Conservation (phyloP, 2,329 filamentous ascomycete species). For the Aspergillus sp. region DNA sequence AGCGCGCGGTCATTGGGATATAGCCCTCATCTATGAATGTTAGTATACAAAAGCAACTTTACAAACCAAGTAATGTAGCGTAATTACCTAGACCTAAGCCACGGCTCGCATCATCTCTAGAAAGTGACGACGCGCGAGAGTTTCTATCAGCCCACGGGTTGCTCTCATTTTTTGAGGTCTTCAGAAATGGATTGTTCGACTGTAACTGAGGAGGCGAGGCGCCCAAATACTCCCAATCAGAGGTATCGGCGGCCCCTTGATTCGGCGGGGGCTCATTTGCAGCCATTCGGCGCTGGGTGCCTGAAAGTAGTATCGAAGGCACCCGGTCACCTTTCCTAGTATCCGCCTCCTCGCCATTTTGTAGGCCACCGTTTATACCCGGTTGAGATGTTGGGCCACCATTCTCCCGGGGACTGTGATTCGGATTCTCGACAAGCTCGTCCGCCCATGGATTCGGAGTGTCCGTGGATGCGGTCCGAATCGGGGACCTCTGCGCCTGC, state of each 20-base stretch:
- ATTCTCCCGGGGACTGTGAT: constrained; percentile 11
- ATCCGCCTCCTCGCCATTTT: constrained; percentile 2
- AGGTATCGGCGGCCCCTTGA: constrained; percentile 9
- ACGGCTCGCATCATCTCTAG: constrained; percentile 24
- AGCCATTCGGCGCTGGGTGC: constrained; percentile 21
- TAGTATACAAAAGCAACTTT: constrained; percentile 9
- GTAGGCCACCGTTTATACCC: background rate
- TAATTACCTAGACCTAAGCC: constrained; percentile 32
- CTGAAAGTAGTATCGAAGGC: constrained; percentile 24
- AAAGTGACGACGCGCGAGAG: constrained; percentile 19
- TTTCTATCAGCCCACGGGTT: constrained; percentile 22
- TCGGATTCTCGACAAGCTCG: constrained; percentile 25
- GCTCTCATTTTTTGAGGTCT: constrained; percentile 24
- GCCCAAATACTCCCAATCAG: constrained; percentile 22
- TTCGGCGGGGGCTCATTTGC: constrained; percentile 23
- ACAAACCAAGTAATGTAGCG: background rate
- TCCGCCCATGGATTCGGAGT: constrained; percentile 34
- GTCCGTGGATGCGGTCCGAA: constrained; percentile 28
- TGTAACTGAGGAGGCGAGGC: constrained; percentile 29
- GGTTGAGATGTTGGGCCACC: constrained; percentile 10
- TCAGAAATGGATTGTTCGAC: constrained; percentile 44
- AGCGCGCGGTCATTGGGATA: constrained; percentile 41
- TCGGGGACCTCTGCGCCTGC: constrained; percentile 37
- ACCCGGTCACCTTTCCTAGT: constrained; percentile 17
- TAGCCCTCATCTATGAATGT: constrained; percentile 34